Evolutionary conservation across 2,329 filamentous ascomycete species (phyloP).

Genomic region (Stromatinia cepivora): DNA sequence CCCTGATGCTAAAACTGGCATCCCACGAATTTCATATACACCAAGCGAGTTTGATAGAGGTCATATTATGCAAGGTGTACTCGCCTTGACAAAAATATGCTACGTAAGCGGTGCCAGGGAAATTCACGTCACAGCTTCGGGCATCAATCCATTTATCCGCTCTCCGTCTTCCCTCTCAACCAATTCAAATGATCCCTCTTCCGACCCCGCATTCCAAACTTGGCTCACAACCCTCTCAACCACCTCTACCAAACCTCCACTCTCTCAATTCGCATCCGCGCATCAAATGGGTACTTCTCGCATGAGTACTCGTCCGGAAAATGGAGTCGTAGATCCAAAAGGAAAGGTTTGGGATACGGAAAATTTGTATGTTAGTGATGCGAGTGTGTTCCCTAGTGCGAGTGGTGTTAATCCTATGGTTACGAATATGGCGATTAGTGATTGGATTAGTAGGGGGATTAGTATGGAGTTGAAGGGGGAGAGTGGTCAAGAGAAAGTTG

Average conservation of each 20-base stretch:
- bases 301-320: conserved; percentile 56
- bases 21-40: conserved; percentile 67
- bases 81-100: conserved; percentile 72
- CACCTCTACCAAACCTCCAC: conserved; percentile 8
- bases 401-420: conserved; percentile 84
- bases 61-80: conserved; percentile 68
- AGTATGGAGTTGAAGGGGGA: conserved; percentile 47
- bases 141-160: conserved; percentile 60
- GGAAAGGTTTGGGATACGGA: conserved; percentile 66
- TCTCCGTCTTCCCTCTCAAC: not conserved
- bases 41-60: conserved; percentile 70
- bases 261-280: conserved; percentile 59
- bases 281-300: conserved; percentile 80
- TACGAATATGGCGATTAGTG: conserved; percentile 69
- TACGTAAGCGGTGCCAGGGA: conserved; percentile 79
- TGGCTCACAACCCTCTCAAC: conserved; percentile 52
- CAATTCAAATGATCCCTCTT: conserved; percentile 33
- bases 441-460: conserved; percentile 62
- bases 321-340: conserved; percentile 58
- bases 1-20: conserved; percentile 66
- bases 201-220: conserved; percentile 58
- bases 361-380: conserved; percentile 69
- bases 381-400: conserved; percentile 73
- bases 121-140: conserved; percentile 66
- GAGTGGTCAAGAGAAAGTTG: not conserved